Evolutionary conservation across 108 stramenopile species (phyloP).

Genomic region (Cyclostephanos invisitatus): DNA sequence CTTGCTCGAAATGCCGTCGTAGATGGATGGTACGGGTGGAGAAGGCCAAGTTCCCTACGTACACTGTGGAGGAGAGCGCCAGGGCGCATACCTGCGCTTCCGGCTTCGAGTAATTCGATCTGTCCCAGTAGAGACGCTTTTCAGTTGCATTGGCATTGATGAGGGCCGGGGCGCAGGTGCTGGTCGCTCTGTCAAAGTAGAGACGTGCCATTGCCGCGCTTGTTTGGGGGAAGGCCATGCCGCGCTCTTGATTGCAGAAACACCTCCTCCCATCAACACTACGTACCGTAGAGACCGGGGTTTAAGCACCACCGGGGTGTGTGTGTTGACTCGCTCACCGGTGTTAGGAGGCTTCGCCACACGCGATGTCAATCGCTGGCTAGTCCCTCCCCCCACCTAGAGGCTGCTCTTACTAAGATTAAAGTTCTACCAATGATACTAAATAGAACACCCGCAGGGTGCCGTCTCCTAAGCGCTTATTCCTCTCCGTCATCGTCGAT

Average conservation of each 20-base stretch:
- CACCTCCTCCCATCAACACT: too few relatives aligned
- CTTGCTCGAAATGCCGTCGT: slow-evolving; percentile 74
- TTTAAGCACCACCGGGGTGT: too few relatives aligned
- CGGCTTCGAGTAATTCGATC: slow-evolving; percentile 76
- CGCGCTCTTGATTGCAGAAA: too few relatives aligned
- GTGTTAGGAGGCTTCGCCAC: too few relatives aligned
- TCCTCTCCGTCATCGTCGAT: neutral
- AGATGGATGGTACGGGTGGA: slow-evolving; percentile 88
- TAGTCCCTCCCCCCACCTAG: neutral
- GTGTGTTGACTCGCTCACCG: too few relatives aligned
- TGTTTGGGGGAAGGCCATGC: too few relatives aligned
- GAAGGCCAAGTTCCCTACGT: slow-evolving; percentile 96
- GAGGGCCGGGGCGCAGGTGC: slow-evolving; percentile 64
- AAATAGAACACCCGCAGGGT: neutral
- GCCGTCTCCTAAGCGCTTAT: neutral
- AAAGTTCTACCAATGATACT: neutral
- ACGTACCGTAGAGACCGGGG: too few relatives aligned
- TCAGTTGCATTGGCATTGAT: slow-evolving; percentile 70
- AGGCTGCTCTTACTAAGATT: neutral
- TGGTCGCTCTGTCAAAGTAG: neutral
- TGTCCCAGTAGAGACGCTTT: slow-evolving; percentile 85
- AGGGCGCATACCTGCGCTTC: slow-evolving; percentile 78
- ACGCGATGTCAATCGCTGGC: neutral
- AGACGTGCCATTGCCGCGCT: neutral
- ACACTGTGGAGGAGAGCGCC: slow-evolving; percentile 72